Percentiles rank a stretch among this genome's conserved stretches.
Conservation (phyloP, 441 rosid species). For the Biscutella laevigata region DNA sequence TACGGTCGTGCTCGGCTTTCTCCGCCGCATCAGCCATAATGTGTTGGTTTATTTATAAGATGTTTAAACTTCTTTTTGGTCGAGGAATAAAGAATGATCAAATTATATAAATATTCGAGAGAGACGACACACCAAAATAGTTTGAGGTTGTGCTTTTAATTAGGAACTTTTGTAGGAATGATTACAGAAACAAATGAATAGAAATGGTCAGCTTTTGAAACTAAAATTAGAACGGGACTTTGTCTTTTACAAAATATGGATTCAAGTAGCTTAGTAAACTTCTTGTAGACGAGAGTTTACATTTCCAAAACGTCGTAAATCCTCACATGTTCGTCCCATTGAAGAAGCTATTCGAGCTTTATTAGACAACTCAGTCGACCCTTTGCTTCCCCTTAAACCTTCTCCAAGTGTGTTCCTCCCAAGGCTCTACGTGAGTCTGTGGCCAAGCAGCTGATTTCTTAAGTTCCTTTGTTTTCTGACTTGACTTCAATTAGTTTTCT, state of each 20-base stretch:
- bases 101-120: conserved; percentile 9
- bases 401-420: conserved; percentile 32
- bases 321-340: conserved; percentile 37
- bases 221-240: conserved; percentile 18
- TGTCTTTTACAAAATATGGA: conserved; percentile 6
- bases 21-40: conserved; percentile 49
- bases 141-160: conserved; percentile 21
- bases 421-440: conserved; percentile 35
- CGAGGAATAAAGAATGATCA: not conserved
- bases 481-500: not conserved
- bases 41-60: not conserved
- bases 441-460: conserved; percentile 65
- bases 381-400: conserved; percentile 46
- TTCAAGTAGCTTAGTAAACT: too few relatives aligned
- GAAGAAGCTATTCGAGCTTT: conserved; percentile 62
- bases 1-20: conserved; percentile 44
- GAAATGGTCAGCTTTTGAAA: not conserved
- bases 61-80: not conserved
- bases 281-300: too few relatives aligned
- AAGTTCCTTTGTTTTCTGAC: not conserved
- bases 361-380: conserved; percentile 61
- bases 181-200: conserved; percentile 4
- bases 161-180: conserved; percentile 25
- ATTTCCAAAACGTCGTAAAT: too few relatives aligned
- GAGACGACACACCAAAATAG: too few relatives aligned